Evolutionary conservation across 1,284 basidiomycete species (phyloP).

Genomic region (Gomphus bonarii): DNA sequence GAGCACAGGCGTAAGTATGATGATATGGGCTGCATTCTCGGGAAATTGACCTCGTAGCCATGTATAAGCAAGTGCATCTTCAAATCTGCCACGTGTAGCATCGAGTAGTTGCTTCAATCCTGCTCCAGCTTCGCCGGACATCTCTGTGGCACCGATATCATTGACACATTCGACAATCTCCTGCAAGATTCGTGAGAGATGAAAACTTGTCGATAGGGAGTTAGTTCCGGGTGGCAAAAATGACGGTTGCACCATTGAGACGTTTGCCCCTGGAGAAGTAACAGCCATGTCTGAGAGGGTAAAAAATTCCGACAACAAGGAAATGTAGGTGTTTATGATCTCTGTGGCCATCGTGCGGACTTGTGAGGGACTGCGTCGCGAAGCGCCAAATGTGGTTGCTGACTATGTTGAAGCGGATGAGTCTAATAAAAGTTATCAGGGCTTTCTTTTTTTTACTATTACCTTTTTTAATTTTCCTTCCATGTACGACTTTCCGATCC

Average conservation of each 20-base stretch:
- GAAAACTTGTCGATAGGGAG: conserved; percentile 76
- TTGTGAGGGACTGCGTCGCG: conserved; percentile 70
- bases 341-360: conserved; percentile 88
- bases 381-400: conserved; percentile 17
- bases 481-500: conserved; percentile 82
- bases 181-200: conserved; percentile 66
- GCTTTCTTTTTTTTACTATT: conserved; percentile 14
- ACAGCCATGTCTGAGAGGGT: conserved; percentile 70
- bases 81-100: conserved; percentile 82
- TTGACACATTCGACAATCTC: conserved; percentile 82
- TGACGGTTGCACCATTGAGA: conserved; percentile 32
- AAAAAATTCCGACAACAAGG: conserved; percentile 85
- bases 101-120: conserved; percentile 69
- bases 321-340: conserved; percentile 81
- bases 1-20: conserved; percentile 1
- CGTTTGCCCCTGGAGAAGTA: conserved; percentile 26
- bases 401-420: conserved; percentile 15
- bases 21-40: neutral
- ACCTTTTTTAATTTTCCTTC: conserved; percentile 89
- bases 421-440: conserved; percentile 15
- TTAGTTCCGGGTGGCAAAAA: conserved; percentile 72
- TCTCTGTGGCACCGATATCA: conserved; percentile 75
- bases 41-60: conserved; percentile 74
- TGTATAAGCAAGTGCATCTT: conserved; percentile 65
- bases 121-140: conserved; percentile 63